phyloP scores from a whole-genome alignment of 495 filamentous ascomycete genomes.

The Penicillium waksmanii region DNA sequence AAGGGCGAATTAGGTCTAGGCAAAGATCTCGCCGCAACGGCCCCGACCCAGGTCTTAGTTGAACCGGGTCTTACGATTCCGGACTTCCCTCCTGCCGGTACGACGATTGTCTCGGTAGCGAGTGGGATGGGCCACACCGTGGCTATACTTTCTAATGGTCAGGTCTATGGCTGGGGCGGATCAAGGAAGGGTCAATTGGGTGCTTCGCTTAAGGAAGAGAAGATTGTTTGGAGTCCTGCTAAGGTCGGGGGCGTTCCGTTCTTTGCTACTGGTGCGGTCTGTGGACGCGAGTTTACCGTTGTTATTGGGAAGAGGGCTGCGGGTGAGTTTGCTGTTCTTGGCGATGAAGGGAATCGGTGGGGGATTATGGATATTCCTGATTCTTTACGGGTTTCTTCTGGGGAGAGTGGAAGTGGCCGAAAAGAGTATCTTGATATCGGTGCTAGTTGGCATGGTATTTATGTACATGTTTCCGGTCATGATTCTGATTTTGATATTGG shows the following conservation, averaged over 20 bases:
- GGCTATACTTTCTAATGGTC: constrained; percentile 70
- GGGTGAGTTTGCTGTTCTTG: constrained; percentile 65
- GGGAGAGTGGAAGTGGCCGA: constrained; percentile 18
- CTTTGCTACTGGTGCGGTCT: constrained; percentile 60
- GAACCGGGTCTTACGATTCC: constrained; percentile 39
- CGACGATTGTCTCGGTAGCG: constrained; percentile 58
- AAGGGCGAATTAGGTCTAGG: constrained; percentile 78
- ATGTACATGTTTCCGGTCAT: constrained; percentile 49
- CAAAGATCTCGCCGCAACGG: not conserved
- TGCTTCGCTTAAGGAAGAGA: constrained; percentile 34
- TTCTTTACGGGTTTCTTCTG: not conserved
- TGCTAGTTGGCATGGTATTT: constrained; percentile 83
- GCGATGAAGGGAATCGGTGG: constrained; percentile 66
- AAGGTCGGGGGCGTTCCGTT: constrained; percentile 59
- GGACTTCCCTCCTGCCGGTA: constrained; percentile 62
- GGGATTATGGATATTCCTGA: constrained; percentile 52
- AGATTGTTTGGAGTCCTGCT: constrained; percentile 59
- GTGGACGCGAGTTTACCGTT: constrained; percentile 82
- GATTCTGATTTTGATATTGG: not conserved
- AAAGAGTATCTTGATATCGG: constrained; percentile 45
- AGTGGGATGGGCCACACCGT: constrained; percentile 80
- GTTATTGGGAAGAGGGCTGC: constrained; percentile 55
- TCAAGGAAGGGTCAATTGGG: constrained; percentile 85
- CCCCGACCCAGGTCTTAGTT: constrained; percentile 9
- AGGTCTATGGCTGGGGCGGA: constrained; percentile 87